Conservation (phyloP, 495 filamentous ascomycete species). For the Neurospora sp. region DNA sequence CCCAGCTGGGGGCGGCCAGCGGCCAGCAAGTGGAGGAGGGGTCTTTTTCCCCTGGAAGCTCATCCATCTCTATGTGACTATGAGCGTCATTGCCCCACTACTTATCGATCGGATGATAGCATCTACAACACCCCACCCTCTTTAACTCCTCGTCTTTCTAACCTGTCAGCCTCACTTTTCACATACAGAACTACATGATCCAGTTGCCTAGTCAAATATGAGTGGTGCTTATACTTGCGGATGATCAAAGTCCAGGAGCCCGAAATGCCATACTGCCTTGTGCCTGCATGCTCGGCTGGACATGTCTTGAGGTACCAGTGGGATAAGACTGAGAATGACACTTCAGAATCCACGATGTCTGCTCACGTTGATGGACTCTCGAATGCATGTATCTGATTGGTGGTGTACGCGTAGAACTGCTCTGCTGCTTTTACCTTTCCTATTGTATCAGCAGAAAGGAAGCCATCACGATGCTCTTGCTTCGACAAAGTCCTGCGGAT, state of each 20-base stretch:
- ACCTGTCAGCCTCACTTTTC: not conserved
- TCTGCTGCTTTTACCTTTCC: not conserved
- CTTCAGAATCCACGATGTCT: not conserved
- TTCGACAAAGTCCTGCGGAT: not conserved
- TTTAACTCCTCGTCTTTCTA: not conserved
- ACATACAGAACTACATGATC: not conserved
- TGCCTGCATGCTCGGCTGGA: not conserved
- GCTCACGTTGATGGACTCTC: not conserved
- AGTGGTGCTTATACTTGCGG: not conserved
- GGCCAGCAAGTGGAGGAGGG: not conserved
- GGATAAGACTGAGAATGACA: not conserved
- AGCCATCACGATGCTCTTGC: not conserved
- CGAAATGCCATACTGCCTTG: not conserved
- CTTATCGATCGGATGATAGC: not conserved
- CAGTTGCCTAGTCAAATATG: not conserved
- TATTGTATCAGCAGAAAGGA: no score
- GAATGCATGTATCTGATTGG: not conserved
- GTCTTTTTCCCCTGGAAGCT: not conserved
- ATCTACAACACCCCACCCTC: not conserved
- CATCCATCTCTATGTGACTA: slow-evolving; percentile 1
- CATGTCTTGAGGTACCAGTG: not conserved
- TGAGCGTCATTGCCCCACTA: slow-evolving; percentile 5
- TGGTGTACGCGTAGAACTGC: not conserved
- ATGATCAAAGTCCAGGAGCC: not conserved
- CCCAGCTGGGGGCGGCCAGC: not conserved